Evolutionary conservation across 768 basidiomycete species (phyloP), one percentile per base, ranked within the genome.

Genomic region (Kwoniella newhampshirensis): DNA sequence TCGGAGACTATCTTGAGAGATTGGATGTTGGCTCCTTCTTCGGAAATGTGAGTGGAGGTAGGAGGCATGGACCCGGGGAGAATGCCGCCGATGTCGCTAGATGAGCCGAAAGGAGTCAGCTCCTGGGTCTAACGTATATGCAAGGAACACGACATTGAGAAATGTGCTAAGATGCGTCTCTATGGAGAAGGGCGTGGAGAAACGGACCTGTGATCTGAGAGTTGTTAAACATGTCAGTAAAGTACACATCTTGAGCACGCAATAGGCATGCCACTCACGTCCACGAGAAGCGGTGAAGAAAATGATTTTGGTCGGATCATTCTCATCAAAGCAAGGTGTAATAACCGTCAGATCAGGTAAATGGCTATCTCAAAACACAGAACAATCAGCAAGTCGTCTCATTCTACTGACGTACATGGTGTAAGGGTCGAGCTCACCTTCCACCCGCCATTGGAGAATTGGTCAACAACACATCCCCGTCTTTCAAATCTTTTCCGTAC

Each of bases 1-100:
- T 81, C 83, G 41, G 84, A 81, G 7, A 98, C 93, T 59, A 98
- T 85, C 77, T 94, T 97, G 82, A 98, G 90, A 73, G 87, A 87
- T 66, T 86, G 83, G 45, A 97, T 87, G 68, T 92, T 84, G 0
- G 93, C 94, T 17, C 93, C 93, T 75, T 98, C 93, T 75, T 98
- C 89, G 66, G 89, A 93, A 41, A 98, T 87, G 61, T 84, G 91
- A 63, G 87, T 87, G n/a, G 87, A 89, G 2, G 89, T 92, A 0
- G 94, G 92, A 0, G 94, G 93, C 93, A 98, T 98, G 28, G 89
- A 91, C 11, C 75, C 91, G 5, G 92, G 90, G 2, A 91, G 81
- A 61, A 94, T 93, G 15, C 68, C 68, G 17, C 68, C 68, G 42
- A 70, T 70, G 77, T 94, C 92, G 3, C 91, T 90, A 76, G 94